These are phyloP conservation scores for Dichomitus squalens DNA, from an alignment of 1,284 basidiomycete species.

Conservation along the genomic window DNA sequence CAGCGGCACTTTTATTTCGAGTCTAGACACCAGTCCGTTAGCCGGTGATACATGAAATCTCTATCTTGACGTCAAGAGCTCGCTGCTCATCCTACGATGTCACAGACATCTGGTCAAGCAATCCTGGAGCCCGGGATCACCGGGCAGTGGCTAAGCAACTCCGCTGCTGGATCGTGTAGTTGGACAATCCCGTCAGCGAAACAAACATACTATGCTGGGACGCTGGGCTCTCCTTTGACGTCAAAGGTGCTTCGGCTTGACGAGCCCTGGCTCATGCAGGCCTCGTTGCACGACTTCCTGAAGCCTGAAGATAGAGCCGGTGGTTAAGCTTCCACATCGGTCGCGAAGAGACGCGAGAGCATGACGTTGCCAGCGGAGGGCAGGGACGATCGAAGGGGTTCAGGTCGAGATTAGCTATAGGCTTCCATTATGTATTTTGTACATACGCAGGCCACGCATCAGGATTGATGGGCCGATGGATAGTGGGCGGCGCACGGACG, in stretches of 20 bases:
- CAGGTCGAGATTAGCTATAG: slow-evolving; percentile 19
- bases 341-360: background rate
- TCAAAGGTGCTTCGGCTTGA: background rate
- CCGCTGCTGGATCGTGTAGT: background rate
- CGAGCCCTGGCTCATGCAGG: background rate
- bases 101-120: background rate
- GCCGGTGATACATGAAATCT: background rate
- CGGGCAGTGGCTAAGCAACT: background rate
- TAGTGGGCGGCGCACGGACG: background rate
- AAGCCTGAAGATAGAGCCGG: background rate
- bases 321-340: background rate
- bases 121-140: background rate
- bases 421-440: slow-evolving; percentile 19
- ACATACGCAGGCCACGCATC: slow-evolving; percentile 10
- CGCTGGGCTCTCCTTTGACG: slow-evolving; percentile 1
- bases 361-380: slow-evolving; percentile 5
- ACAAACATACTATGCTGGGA: background rate
- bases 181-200: background rate
- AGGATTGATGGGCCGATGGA: slow-evolving; percentile 7
- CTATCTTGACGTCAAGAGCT: slow-evolving; percentile 14
- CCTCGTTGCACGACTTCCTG: background rate
- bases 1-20: background rate
- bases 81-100: background rate
- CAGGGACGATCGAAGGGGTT: slow-evolving; percentile 8
- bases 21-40: background rate